Percentiles rank a stretch among this genome's conserved stretches.
phyloP scores from a whole-genome alignment of 2,329 filamentous ascomycete genomes.

The Stemphylium lycopersici region DNA sequence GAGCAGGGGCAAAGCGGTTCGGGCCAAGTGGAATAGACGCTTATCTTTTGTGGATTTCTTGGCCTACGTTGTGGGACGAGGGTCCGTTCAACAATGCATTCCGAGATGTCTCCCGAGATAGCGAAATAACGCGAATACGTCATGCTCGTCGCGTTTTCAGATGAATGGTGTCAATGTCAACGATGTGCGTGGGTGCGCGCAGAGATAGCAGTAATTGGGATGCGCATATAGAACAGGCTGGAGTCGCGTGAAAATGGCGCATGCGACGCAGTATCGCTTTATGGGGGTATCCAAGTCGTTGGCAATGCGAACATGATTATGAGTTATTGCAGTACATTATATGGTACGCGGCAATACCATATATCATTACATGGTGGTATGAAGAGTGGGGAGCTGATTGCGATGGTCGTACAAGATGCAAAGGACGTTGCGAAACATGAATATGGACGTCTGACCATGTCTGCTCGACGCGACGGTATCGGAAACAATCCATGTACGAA shows the following conservation, averaged over 20 bases:
- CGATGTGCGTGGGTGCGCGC: not conserved
- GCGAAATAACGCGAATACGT: conserved; percentile 3
- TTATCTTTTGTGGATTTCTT: conserved; percentile 15
- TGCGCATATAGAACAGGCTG: not conserved
- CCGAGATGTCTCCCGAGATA: conserved; percentile 4
- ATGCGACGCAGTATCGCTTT: not conserved
- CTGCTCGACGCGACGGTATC: no score
- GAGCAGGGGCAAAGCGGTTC: conserved; percentile 2
- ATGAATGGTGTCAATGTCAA: conserved; percentile 2
- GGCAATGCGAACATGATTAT: not conserved
- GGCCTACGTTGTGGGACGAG: conserved; percentile 6
- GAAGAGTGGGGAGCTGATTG: not conserved
- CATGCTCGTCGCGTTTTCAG: not conserved
- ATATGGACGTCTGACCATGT: not conserved
- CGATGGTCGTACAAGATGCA: not conserved
- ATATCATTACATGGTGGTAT: not conserved
- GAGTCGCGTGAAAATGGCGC: not conserved
- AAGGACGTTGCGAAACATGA: not conserved
- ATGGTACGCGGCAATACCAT: not conserved
- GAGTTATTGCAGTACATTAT: not conserved
- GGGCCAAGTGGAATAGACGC: conserved; percentile 9
- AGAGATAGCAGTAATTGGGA: conserved; percentile 4
- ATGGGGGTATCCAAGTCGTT: not conserved
- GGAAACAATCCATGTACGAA: no score
- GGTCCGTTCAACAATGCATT: conserved; percentile 9